Conservation (phyloP, 108 stramenopile genomes). For the Cylindrotheca fusiformis region DNA sequence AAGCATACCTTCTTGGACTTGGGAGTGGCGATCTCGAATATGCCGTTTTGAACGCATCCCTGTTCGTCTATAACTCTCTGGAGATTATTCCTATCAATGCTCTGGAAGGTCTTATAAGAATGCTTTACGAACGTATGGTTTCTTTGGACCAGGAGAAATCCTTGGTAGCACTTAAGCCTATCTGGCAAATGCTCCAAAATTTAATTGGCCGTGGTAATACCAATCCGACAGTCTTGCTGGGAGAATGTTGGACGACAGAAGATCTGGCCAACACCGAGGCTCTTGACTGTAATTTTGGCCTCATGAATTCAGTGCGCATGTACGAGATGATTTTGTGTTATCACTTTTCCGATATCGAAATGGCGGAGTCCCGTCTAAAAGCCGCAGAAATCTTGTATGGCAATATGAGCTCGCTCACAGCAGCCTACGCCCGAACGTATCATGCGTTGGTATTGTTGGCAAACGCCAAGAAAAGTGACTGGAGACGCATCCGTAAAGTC, state of each 20-base stretch:
- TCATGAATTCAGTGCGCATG: not conserved
- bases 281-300: not conserved
- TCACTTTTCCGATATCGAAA: constrained; percentile 1
- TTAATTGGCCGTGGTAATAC: not conserved
- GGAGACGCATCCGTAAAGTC: constrained; percentile 2
- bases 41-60: not conserved
- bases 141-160: not conserved
- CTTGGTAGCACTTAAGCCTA: not conserved
- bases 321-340: not conserved
- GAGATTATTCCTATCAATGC: not conserved
- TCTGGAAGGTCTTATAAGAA: not conserved
- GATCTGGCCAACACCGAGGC: not conserved
- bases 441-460: not conserved
- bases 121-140: not conserved
- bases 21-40: not conserved
- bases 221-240: not conserved
- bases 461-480: not conserved
- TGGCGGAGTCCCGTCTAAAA: not conserved
- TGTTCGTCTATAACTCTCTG: not conserved
- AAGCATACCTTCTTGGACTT: not conserved
- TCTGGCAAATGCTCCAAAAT: constrained; percentile 2
- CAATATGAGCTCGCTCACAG: not conserved
- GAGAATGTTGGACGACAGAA: not conserved
- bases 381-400: not conserved
- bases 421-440: not conserved